phyloP scores from a whole-genome alignment of 1,284 basidiomycete species.

The Grifola frondosa region DNA sequence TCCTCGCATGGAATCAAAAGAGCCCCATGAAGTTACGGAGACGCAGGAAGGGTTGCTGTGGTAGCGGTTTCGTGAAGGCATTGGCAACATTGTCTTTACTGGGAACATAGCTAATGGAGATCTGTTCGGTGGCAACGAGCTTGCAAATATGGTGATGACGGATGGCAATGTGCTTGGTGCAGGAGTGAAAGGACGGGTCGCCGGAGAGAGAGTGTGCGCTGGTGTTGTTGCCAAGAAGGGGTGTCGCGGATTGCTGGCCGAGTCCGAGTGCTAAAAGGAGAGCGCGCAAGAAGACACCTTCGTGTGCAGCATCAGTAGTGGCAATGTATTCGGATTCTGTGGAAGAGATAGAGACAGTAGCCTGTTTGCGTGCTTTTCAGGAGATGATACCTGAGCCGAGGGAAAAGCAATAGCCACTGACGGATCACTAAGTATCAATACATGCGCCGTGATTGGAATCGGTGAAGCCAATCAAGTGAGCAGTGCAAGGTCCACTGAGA shows the following conservation, averaged over 20 bases:
- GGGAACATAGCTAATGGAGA: not conserved
- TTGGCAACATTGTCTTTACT: not conserved
- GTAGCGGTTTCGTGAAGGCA: not conserved
- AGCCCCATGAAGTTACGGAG: not conserved
- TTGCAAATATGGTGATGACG: slow-evolving; percentile 18
- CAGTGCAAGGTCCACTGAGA: slow-evolving; percentile 16
- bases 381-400: slow-evolving; percentile 27
- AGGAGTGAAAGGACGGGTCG: slow-evolving; percentile 13
- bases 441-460: slow-evolving; percentile 34
- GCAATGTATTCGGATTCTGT: slow-evolving; percentile 32
- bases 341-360: slow-evolving; percentile 27
- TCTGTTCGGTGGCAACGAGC: not conserved
- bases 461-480: slow-evolving; percentile 35
- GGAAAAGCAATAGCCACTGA: slow-evolving; percentile 30
- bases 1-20: not conserved
- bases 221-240: slow-evolving; percentile 15
- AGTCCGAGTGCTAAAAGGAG: slow-evolving; percentile 10
- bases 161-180: slow-evolving; percentile 21
- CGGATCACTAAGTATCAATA: slow-evolving; percentile 11
- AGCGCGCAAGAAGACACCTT: slow-evolving; percentile 24
- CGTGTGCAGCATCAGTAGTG: slow-evolving; percentile 16
- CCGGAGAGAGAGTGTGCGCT: slow-evolving; percentile 11
- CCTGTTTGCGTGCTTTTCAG: slow-evolving; percentile 32
- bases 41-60: not conserved
- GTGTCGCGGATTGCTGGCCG: not conserved